A percentile compares a stretch with the other conserved stretches of the same genome.
These are phyloP conservation scores for Chlorokybus atmophyticus DNA, from an alignment of 139 green algal genomes.

Conservation along the genomic window DNA sequence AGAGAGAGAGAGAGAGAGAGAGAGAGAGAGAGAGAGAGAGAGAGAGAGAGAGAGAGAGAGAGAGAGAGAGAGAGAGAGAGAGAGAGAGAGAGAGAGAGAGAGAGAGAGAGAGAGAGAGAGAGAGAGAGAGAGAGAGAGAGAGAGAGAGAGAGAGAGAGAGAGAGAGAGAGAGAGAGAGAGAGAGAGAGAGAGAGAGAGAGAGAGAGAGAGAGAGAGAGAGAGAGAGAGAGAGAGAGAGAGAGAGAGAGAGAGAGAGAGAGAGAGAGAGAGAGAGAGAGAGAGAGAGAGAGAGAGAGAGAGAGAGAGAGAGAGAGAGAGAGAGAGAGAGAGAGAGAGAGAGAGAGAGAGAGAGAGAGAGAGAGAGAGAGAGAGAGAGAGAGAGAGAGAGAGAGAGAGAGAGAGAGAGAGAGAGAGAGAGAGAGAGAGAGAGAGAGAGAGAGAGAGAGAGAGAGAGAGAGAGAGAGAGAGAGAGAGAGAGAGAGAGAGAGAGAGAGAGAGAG, in stretches of 20 bases:
- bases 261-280: neutral
- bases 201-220: neutral
- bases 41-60: neutral
- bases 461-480: neutral
- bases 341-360: neutral
- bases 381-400: neutral
- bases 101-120: neutral
- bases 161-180: neutral
- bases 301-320: neutral
- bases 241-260: neutral
- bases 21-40: neutral
- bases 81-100: neutral
- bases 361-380: neutral
- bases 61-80: neutral
- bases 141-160: neutral
- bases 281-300: neutral
- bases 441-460: neutral
- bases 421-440: neutral
- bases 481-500: neutral
- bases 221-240: neutral
- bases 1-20: neutral
- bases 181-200: neutral
- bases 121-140: neutral
- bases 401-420: neutral
- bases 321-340: neutral